Conservation (phyloP, 345 rosid genomes). For the Trapa bicornis region DNA sequence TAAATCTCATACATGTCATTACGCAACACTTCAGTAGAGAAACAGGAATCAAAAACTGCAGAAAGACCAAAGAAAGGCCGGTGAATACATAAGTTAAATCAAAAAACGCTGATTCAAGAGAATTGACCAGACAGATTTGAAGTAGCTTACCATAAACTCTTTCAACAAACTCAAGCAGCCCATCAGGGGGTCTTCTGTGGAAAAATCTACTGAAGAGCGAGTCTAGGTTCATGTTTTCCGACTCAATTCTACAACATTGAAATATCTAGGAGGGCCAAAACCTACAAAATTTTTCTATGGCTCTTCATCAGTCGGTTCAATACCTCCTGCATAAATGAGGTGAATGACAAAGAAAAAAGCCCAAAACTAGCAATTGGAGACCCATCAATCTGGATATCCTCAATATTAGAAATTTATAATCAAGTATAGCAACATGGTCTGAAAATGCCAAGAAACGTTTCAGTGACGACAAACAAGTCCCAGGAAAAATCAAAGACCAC, state of each 20-base stretch:
- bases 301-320: not conserved
- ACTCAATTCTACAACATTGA: slow-evolving; percentile 10
- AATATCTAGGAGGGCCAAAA: slow-evolving; percentile 3
- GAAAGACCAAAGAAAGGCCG: not conserved
- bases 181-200: slow-evolving; percentile 90
- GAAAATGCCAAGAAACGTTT: slow-evolving; percentile 2
- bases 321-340: not conserved
- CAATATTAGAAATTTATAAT: not conserved
- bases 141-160: slow-evolving; percentile 69
- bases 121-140: slow-evolving; percentile 1
- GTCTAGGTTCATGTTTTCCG: slow-evolving; percentile 26
- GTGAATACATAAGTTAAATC: not conserved
- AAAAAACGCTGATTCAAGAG: not conserved
- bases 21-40: slow-evolving; percentile 73
- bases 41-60: slow-evolving; percentile 94
- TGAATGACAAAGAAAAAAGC: not conserved
- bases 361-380: not conserved
- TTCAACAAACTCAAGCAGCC: slow-evolving; percentile 87
- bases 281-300: not conserved
- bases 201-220: slow-evolving; percentile 84
- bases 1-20: slow-evolving; percentile 57
- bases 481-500: not conserved
- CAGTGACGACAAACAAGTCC: not conserved
- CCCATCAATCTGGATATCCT: not conserved
- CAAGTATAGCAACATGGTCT: not conserved